Evolutionary conservation across 176 grass and related monocot genomes (phyloP).

Genomic region (Hordeum marinum): DNA sequence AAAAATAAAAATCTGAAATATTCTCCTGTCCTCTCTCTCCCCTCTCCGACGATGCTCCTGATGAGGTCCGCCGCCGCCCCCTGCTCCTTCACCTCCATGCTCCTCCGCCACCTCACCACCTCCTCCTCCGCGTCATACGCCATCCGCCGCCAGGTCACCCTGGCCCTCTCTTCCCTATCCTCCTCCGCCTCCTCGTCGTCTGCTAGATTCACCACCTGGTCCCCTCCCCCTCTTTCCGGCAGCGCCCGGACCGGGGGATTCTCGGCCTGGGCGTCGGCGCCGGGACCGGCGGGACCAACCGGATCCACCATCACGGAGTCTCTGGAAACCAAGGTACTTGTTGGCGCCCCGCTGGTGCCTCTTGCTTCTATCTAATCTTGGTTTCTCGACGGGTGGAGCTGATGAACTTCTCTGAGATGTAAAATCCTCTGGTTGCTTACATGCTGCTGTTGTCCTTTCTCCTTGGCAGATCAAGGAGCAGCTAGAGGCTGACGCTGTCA

Average conservation of each 20-base stretch:
- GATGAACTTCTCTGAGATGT: not conserved
- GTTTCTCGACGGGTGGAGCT: not conserved
- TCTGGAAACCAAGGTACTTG: constrained; percentile 50
- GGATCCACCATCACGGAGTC: constrained; percentile 38
- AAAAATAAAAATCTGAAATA: not conserved
- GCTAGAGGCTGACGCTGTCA: constrained; percentile 59
- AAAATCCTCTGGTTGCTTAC: not conserved
- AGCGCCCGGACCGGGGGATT: constrained; percentile 9
- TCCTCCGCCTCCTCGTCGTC: not conserved
- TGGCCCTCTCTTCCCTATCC: not conserved
- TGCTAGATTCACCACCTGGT: not conserved
- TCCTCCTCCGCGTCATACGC: not conserved
- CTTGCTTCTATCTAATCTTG: not conserved
- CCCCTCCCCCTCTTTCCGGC: not conserved
- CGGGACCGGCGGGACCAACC: constrained; percentile 16
- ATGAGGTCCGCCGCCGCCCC: constrained; percentile 42
- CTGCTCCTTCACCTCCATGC: constrained; percentile 24
- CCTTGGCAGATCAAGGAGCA: constrained; percentile 65
- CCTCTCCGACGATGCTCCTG: constrained; percentile 26
- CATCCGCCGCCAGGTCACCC: not conserved
- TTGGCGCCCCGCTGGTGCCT: not conserved
- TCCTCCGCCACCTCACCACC: constrained; percentile 17
- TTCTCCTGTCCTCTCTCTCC: not conserved
- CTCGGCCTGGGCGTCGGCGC: constrained; percentile 25
- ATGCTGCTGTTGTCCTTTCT: not conserved